Percentiles rank a stretch among this genome's conserved stretches.
These are phyloP conservation scores for Calonectria naviculata DNA, from an alignment of 2,329 filamentous ascomycete genomes.

Conservation along the genomic window DNA sequence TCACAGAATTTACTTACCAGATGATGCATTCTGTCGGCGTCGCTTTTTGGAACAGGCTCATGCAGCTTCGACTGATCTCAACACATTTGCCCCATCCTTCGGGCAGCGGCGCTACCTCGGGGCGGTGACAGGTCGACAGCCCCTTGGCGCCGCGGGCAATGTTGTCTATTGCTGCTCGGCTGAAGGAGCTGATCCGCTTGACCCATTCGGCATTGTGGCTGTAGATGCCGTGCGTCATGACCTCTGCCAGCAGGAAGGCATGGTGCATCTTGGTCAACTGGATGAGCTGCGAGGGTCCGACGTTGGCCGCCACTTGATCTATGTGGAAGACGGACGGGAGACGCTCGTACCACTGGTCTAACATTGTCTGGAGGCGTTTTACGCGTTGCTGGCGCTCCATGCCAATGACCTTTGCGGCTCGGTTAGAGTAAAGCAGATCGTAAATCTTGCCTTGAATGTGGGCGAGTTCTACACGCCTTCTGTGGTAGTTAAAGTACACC, in stretches of 20 bases:
- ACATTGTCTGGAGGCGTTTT: slow-evolving; percentile 41
- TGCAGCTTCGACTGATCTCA: slow-evolving; percentile 46
- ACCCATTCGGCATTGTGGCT: slow-evolving; percentile 52
- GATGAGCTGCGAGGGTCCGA: slow-evolving; percentile 43
- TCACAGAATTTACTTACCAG: slow-evolving; percentile 35
- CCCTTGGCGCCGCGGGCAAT: slow-evolving; percentile 4
- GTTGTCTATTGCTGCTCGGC: slow-evolving; percentile 37
- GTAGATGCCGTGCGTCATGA: slow-evolving; percentile 52
- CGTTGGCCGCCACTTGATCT: slow-evolving; percentile 43
- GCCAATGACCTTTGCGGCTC: slow-evolving; percentile 39
- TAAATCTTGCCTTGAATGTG: slow-evolving; percentile 55
- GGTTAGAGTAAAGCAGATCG: slow-evolving; percentile 50
- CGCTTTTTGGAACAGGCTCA: slow-evolving; percentile 44
- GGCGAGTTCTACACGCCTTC: slow-evolving; percentile 52
- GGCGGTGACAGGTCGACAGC: background rate
- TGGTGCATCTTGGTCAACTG: slow-evolving; percentile 53
- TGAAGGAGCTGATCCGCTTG: slow-evolving; percentile 43
- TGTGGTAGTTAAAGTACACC: slow-evolving; percentile 50
- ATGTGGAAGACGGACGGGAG: slow-evolving; percentile 48
- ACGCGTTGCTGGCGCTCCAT: slow-evolving; percentile 45
- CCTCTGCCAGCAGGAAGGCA: slow-evolving; percentile 48
- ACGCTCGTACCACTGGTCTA: slow-evolving; percentile 50
- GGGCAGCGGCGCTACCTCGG: slow-evolving; percentile 34
- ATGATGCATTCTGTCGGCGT: slow-evolving; percentile 46
- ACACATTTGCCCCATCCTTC: slow-evolving; percentile 48